Conservation (phyloP, 179 eudicot genomes). For the Corrigiola litoralis region DNA sequence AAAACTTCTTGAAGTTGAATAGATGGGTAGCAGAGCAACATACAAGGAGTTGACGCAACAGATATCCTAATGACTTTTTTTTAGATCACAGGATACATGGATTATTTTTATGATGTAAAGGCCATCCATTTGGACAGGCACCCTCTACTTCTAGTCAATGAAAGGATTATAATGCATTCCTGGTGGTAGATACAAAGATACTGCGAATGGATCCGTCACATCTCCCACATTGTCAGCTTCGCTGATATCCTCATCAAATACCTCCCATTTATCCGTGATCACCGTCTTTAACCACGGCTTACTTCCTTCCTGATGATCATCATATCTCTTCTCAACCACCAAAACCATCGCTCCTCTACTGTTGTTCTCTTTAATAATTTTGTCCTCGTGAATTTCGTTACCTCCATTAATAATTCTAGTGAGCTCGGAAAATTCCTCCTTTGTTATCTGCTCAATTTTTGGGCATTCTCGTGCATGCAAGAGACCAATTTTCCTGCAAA, state of each 20-base stretch:
- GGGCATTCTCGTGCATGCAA: slow-evolving; percentile 46
- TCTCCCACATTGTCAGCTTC: background rate
- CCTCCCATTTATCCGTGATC: slow-evolving; percentile 66
- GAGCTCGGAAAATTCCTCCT: slow-evolving; percentile 52
- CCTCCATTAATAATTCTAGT: slow-evolving; percentile 39
- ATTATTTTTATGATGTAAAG: too few relatives aligned
- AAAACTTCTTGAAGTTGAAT: too few relatives aligned
- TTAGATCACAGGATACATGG: too few relatives aligned
- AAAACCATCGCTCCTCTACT: background rate
- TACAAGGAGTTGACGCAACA: too few relatives aligned
- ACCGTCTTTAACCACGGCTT: slow-evolving; percentile 32
- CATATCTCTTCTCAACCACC: background rate
- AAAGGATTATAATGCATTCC: slow-evolving; percentile 22
- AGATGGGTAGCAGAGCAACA: too few relatives aligned
- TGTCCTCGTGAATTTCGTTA: slow-evolving; percentile 5
- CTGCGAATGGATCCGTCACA: slow-evolving; percentile 25
- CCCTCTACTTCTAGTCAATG: too few relatives aligned
- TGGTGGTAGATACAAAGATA: slow-evolving; percentile 8
- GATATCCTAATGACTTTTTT: too few relatives aligned
- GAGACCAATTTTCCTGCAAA: slow-evolving; percentile 48
- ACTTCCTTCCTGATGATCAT: background rate
- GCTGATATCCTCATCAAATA: slow-evolving; percentile 54
- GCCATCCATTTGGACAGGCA: too few relatives aligned
- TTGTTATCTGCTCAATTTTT: slow-evolving; percentile 33
- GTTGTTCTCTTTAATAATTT: background rate